Evolutionary conservation across 257 asterid species (phyloP).

Genomic region (Schizonepeta tenuifolia): DNA sequence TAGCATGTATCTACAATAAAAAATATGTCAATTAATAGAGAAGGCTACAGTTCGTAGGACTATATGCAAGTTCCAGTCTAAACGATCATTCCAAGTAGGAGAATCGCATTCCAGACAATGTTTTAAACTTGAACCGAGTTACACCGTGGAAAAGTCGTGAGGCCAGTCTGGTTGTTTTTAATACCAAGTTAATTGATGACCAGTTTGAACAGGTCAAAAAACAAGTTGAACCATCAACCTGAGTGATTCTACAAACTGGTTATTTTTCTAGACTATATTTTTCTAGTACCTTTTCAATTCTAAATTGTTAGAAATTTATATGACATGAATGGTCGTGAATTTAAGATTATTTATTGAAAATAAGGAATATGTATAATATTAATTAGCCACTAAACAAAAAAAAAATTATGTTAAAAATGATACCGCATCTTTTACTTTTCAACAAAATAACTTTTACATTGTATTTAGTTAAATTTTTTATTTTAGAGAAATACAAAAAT

Average conservation of each 20-base stretch:
- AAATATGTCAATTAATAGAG: conserved; percentile 21
- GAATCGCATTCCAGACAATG: neutral
- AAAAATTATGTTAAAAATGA: neutral
- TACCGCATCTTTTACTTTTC: neutral
- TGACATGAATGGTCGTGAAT: neutral
- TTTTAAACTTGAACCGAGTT: neutral
- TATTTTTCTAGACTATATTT: neutral
- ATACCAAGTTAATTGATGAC: neutral
- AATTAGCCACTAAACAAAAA: neutral
- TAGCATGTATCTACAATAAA: conserved; percentile 76
- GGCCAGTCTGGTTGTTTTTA: neutral
- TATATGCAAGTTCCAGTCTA: conserved; percentile 13
- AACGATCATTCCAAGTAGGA: conserved; percentile 24
- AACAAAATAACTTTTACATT: neutral
- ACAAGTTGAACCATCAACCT: neutral
- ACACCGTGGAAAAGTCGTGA: neutral
- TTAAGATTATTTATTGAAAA: neutral
- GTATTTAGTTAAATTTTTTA: neutral
- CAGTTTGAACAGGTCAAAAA: neutral
- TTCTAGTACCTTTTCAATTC: neutral
- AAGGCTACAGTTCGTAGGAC: conserved; percentile 8
- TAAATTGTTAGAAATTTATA: neutral
- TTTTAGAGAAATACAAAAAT: neutral
- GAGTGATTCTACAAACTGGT: neutral
- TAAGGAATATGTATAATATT: neutral